Conservation (phyloP, 257 asterid genomes). For the Ilex aquifolium region DNA sequence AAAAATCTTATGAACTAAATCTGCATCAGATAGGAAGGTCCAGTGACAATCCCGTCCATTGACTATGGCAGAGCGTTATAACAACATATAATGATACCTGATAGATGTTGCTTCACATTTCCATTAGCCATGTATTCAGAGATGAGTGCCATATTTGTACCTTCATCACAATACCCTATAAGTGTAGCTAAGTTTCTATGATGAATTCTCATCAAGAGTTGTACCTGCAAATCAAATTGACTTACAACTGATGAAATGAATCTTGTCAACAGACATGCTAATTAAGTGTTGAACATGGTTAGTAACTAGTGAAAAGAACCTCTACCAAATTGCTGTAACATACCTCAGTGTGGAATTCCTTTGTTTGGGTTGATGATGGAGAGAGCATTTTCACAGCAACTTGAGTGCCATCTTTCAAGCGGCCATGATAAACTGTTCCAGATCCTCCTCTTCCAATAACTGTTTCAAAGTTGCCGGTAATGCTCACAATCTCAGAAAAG, state of each 20-base stretch:
- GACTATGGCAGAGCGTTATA: background rate
- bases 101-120: slow-evolving; percentile 24
- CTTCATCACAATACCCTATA: slow-evolving; percentile 25
- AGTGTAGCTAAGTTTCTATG: background rate
- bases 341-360: slow-evolving; percentile 2
- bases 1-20: no score
- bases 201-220: slow-evolving; percentile 1
- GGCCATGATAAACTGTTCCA: slow-evolving; percentile 39
- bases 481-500: slow-evolving; percentile 20
- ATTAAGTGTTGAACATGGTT: background rate
- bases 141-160: slow-evolving; percentile 26
- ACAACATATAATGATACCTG: slow-evolving; percentile 20
- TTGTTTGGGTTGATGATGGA: slow-evolving; percentile 2
- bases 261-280: background rate
- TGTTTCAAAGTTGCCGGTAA: slow-evolving; percentile 23
- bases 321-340: background rate
- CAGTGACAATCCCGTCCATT: background rate
- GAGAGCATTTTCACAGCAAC: slow-evolving; percentile 47
- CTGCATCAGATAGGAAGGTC: background rate
- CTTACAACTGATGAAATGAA: background rate
- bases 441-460: slow-evolving; percentile 44
- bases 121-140: slow-evolving; percentile 40
- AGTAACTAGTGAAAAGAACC: background rate
- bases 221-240: background rate
- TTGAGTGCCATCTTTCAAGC: slow-evolving; percentile 7